Base-by-base conservation (phyloP, 179 eudicot species). In the Corrigiola litoralis region DNA sequence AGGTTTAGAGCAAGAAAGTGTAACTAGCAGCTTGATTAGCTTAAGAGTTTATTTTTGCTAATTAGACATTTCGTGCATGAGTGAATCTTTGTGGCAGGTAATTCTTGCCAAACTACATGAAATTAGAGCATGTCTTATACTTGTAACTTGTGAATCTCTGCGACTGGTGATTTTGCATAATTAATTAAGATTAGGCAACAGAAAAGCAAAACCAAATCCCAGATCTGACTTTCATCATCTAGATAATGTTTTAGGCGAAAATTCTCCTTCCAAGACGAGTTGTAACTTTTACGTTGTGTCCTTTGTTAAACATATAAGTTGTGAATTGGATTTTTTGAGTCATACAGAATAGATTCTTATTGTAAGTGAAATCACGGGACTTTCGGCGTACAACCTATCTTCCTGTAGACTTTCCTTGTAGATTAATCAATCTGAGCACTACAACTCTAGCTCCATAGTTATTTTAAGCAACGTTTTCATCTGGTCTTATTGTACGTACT, bases 261-360 rank as follows among this genome's bases (percentile, higher is more conserved):
- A 52, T 8, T 17, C 38, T 52, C 42, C 36, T 60, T 61, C 27
- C 4, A 52, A 50, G 31, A 50, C 34, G 28, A 17, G 0, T 27
- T 46, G 8, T 21, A 21, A 33, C 18, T 13, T 13, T 17, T 21
- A 56, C 24, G 14, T 21, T 46, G 45, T 11, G 24, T 58, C 36
- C 29, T 37, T 37, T 36, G 34, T 23, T 16, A 34, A 14, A 9
- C 28, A 12, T 13, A 50, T 12, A 57, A 63, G 36, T 40, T 17
- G 6, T 16, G 44, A 51, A 63, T 27, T 51, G 17, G 58, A 58
- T 11, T 31, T 53, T 45, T 65, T 66, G 50, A 60, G 52, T 9
- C 52, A 46, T 48, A 61, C 54, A 50, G 75, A 56, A 78, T 73
- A 73, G 65, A 66, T 73, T 50, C 78, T 44, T 49, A 38, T 47